phyloP scores from a whole-genome alignment of 164 flowering plant species.

The Piper longum region DNA sequence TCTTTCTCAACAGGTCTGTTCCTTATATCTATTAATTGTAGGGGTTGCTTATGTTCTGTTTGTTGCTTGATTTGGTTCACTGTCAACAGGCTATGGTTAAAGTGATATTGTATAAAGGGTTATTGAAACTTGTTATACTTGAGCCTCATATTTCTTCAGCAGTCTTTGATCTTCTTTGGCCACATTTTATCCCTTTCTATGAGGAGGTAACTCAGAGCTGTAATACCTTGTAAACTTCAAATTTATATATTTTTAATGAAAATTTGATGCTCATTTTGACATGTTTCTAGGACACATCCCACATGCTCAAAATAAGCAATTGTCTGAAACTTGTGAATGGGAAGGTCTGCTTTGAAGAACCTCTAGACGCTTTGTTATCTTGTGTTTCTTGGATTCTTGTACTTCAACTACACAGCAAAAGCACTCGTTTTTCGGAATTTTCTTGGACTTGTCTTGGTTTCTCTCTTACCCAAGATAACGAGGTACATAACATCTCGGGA shows the following conservation, averaged over 20 bases:
- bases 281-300: conserved; percentile 34
- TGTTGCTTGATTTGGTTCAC: conserved; percentile 8
- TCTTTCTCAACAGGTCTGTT: conserved; percentile 68
- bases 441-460: conserved; percentile 66
- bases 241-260: neutral
- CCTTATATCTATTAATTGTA: neutral
- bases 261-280: neutral
- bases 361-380: conserved; percentile 61
- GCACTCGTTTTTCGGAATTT: conserved; percentile 26
- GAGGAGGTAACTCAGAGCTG: conserved; percentile 31
- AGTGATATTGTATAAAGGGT: conserved; percentile 51
- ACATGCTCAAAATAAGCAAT: conserved; percentile 25
- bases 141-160: conserved; percentile 41
- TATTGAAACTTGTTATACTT: conserved; percentile 50
- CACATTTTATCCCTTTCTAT: conserved; percentile 59
- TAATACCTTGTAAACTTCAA: neutral
- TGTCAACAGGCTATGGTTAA: conserved; percentile 49
- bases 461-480: conserved; percentile 79
- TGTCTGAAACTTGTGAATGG: conserved; percentile 53
- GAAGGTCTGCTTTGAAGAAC: conserved; percentile 50
- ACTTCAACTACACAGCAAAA: conserved; percentile 45
- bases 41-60: neutral
- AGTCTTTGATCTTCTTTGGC: conserved; percentile 57
- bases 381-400: conserved; percentile 74
- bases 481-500: conserved; percentile 33